These are phyloP conservation scores for Garcia nutans DNA, from an alignment of 345 rosid species.

Conservation along the genomic window DNA sequence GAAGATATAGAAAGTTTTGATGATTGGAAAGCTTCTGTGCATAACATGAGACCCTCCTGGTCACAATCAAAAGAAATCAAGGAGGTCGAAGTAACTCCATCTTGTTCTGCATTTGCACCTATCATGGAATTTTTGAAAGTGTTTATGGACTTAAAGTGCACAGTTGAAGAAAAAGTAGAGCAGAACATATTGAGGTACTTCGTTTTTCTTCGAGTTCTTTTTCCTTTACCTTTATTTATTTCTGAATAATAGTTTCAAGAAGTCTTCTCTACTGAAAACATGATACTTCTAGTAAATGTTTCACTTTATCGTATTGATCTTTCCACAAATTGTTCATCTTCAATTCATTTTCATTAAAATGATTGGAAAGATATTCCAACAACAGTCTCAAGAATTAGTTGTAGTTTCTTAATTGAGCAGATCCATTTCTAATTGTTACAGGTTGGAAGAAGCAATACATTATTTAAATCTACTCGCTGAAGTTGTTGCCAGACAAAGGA, in stretches of 20 bases:
- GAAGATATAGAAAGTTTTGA: constrained; percentile 6
- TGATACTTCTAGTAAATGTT: neutral
- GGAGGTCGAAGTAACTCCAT: constrained; percentile 3
- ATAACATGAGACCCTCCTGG: neutral
- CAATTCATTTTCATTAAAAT: neutral
- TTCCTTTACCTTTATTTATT: neutral
- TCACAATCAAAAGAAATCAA: constrained; percentile 6
- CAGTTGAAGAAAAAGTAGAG: constrained; percentile 37
- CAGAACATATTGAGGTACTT: constrained; percentile 39
- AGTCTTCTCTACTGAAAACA: neutral
- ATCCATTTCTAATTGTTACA: constrained; percentile 21
- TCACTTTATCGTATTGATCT: too few relatives aligned
- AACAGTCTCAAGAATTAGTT: neutral
- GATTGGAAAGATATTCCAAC: neutral
- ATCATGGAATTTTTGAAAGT: constrained; percentile 21
- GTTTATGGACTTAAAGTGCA: constrained; percentile 33
- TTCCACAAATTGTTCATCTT: neutral
- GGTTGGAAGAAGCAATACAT: constrained; percentile 49
- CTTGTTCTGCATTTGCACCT: constrained; percentile 6
- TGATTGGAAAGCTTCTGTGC: neutral
- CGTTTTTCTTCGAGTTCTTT: neutral
- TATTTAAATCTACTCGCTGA: constrained; percentile 32
- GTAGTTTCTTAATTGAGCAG: neutral
- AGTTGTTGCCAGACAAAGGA: constrained; percentile 22
- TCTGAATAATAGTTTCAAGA: neutral